These are phyloP conservation scores for Rhizomucor miehei DNA, from an alignment of 371 early-diverging fungal species.

Conservation along the genomic window DNA sequence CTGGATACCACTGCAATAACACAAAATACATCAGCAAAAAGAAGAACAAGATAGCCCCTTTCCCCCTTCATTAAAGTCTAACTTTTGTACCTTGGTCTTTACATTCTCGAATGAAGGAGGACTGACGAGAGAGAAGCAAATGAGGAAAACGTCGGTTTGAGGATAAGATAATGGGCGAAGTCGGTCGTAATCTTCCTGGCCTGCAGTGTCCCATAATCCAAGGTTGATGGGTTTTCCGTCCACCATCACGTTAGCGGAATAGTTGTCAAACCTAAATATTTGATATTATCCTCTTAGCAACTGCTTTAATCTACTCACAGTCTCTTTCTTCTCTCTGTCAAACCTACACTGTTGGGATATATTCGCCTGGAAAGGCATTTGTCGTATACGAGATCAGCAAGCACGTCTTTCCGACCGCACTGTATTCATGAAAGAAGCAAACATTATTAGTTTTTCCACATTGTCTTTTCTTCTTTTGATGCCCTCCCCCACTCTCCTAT, in stretches of 20 bases:
- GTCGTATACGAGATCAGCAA: constrained; percentile 79
- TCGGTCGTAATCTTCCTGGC: constrained; percentile 87
- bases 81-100: constrained; percentile 62
- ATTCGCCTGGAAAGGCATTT: constrained; percentile 83
- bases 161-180: constrained; percentile 84
- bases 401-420: constrained; percentile 86
- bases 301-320: too few relatives aligned
- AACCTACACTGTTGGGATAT: constrained; percentile 74
- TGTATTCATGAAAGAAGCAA: constrained; percentile 20
- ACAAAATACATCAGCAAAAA: not conserved
- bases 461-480: constrained; percentile 4
- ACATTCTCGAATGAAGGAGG: constrained; percentile 83
- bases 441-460: not conserved
- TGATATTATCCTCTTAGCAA: not conserved
- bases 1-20: constrained; percentile 57
- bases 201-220: constrained; percentile 92
- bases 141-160: constrained; percentile 86
- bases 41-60: too few relatives aligned
- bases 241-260: constrained; percentile 83
- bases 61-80: not conserved
- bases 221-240: constrained; percentile 81
- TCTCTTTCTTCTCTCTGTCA: not conserved
- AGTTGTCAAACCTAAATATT: constrained; percentile 70
- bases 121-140: constrained; percentile 81
- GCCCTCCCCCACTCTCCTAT: not conserved